phyloP scores from a whole-genome alignment of 805 yeast species.

The Ogataea wickerhamii region DNA sequence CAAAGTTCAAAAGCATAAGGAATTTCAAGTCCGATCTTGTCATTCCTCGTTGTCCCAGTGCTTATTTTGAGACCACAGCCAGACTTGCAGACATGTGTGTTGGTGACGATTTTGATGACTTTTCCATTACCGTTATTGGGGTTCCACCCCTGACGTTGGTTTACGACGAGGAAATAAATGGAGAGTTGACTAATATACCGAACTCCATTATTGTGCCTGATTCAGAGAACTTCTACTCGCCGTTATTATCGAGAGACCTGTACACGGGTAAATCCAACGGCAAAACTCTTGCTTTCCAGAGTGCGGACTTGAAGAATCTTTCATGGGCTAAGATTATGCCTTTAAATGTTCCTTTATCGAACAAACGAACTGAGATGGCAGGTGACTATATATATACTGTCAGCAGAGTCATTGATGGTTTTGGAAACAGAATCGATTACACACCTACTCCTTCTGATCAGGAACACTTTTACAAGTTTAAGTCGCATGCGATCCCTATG shows the following conservation, averaged over 20 bases:
- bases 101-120: conserved; percentile 47
- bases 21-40: conserved; percentile 58
- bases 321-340: conserved; percentile 33
- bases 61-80: conserved; percentile 42
- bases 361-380: conserved; percentile 27
- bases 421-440: conserved; percentile 55
- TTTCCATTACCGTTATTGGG: conserved; percentile 58
- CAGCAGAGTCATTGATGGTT: conserved; percentile 59
- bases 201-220: conserved; percentile 41
- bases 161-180: conserved; percentile 46
- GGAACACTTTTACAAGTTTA: conserved; percentile 42
- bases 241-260: conserved; percentile 37
- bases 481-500: conserved; percentile 54
- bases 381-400: conserved; percentile 58
- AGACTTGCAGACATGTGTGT: conserved; percentile 53
- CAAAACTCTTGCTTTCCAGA: conserved; percentile 25
- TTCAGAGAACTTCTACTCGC: conserved; percentile 42
- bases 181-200: conserved; percentile 27
- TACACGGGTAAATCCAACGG: conserved; percentile 22
- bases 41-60: conserved; percentile 77
- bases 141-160: conserved; percentile 70
- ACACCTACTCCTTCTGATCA: conserved; percentile 33
- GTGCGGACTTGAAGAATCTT: conserved; percentile 37
- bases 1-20: conserved; percentile 50
- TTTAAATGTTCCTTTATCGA: conserved; percentile 27